These are phyloP conservation scores for Cucurbita maxima DNA, from an alignment of 306 rosid species.

Conservation along the genomic window DNA sequence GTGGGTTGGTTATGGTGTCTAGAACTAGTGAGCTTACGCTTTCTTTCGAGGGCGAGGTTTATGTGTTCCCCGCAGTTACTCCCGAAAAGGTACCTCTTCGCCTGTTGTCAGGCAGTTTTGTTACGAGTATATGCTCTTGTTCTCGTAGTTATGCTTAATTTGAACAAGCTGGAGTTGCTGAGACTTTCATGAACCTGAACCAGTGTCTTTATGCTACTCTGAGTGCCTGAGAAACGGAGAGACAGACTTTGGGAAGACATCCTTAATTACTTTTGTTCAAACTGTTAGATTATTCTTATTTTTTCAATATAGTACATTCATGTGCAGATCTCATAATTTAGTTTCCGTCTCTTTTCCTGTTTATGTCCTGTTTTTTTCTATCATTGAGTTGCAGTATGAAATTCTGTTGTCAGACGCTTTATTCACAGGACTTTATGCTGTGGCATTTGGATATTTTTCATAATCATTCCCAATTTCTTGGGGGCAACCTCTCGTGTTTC, in stretches of 20 bases:
- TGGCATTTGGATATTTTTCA: not conserved
- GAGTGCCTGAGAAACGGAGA: not conserved
- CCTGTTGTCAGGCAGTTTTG: not conserved
- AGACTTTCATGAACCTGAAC: not conserved
- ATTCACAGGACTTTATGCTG: not conserved
- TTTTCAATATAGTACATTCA: not conserved
- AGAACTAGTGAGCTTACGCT: slow-evolving; percentile 92
- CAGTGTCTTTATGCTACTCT: not conserved
- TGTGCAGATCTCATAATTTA: not conserved
- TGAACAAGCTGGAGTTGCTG: not conserved
- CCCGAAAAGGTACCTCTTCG: slow-evolving; percentile 50
- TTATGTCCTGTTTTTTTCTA: not conserved
- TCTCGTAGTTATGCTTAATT: slow-evolving; percentile 5
- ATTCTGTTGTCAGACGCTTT: not conserved
- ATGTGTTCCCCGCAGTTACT: slow-evolving; percentile 78
- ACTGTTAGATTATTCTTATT: not conserved
- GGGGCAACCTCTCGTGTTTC: not conserved
- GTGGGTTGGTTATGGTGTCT: slow-evolving; percentile 29
- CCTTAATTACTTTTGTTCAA: not conserved
- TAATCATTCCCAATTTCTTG: not conserved
- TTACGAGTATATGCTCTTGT: not conserved
- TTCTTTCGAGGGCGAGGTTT: slow-evolving; percentile 94
- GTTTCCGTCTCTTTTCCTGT: slow-evolving; percentile 1
- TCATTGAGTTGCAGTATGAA: not conserved
- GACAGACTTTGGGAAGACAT: not conserved